phyloP scores from a whole-genome alignment of 1,139 yeast species.

The Diutina neorugosa region DNA sequence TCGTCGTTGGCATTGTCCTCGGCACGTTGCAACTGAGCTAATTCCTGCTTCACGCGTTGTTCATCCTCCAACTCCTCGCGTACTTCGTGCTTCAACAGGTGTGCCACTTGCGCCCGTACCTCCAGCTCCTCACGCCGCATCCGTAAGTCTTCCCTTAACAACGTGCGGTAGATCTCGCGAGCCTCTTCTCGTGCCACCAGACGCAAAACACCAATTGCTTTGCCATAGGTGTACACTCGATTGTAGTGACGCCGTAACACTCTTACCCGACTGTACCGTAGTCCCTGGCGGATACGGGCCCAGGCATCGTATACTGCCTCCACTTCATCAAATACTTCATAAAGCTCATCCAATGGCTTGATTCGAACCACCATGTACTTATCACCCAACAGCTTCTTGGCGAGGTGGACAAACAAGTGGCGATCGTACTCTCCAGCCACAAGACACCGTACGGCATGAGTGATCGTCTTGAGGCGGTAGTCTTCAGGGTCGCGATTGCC shows the following conservation, averaged over 20 bases:
- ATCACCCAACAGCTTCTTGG: background rate
- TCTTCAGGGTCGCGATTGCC: background rate
- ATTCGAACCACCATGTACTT: background rate
- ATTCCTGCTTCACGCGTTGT: background rate
- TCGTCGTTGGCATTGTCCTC: background rate
- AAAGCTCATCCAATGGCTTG: background rate
- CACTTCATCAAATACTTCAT: background rate
- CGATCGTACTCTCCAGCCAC: background rate
- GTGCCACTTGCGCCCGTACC: background rate
- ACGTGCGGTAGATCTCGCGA: background rate
- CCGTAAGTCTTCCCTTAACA: background rate
- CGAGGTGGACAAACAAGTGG: background rate
- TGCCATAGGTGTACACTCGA: background rate
- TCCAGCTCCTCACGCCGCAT: background rate
- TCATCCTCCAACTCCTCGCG: background rate
- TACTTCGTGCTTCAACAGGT: background rate
- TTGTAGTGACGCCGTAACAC: background rate
- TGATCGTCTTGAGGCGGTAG: background rate
- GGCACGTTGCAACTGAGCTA: background rate
- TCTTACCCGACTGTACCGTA: background rate
- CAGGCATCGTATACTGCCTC: conserved; percentile 1
- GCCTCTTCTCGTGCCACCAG: background rate
- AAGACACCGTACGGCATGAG: background rate
- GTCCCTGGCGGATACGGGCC: background rate
- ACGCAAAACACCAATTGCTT: background rate